Conservation (phyloP, 371 early-diverging fungal genomes). For the Lichtheimia hyalospora region DNA sequence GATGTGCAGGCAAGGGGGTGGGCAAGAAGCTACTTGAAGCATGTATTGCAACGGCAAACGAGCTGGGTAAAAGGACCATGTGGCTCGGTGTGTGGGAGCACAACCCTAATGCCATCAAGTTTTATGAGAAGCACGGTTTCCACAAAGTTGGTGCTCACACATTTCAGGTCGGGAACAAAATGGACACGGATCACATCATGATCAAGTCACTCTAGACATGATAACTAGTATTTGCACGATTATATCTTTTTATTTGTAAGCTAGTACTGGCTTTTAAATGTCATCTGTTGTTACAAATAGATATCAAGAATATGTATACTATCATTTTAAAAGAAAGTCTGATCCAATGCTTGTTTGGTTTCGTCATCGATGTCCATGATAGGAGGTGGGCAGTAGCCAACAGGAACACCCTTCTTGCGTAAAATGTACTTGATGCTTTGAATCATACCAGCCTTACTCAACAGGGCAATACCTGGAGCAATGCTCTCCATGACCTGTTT, state of each 20-base stretch:
- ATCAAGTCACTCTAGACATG: conserved; percentile 13
- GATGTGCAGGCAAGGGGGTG: conserved; percentile 21
- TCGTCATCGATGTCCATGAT: conserved; percentile 17
- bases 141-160: conserved; percentile 23
- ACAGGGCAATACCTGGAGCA: conserved; percentile 7
- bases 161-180: conserved; percentile 24
- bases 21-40: conserved; percentile 17
- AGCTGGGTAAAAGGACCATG: conserved; percentile 24
- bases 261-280: too few relatives aligned
- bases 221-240: background rate
- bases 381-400: conserved; percentile 26
- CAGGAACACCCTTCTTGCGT: conserved; percentile 22
- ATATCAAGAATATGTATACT: too few relatives aligned
- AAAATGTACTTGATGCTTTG: conserved; percentile 28
- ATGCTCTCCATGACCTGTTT: conserved; percentile 4
- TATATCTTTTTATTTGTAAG: too few relatives aligned
- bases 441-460: conserved; percentile 16
- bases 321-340: background rate
- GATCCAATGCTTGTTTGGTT: background rate
- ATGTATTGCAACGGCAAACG: conserved; percentile 10
- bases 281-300: too few relatives aligned
- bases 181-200: conserved; percentile 28
- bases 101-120: conserved; percentile 26
- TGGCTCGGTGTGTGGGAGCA: conserved; percentile 42
- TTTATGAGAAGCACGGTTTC: conserved; percentile 26